phyloP scores from a whole-genome alignment of 768 basidiomycete species.

The Suillus americanus region DNA sequence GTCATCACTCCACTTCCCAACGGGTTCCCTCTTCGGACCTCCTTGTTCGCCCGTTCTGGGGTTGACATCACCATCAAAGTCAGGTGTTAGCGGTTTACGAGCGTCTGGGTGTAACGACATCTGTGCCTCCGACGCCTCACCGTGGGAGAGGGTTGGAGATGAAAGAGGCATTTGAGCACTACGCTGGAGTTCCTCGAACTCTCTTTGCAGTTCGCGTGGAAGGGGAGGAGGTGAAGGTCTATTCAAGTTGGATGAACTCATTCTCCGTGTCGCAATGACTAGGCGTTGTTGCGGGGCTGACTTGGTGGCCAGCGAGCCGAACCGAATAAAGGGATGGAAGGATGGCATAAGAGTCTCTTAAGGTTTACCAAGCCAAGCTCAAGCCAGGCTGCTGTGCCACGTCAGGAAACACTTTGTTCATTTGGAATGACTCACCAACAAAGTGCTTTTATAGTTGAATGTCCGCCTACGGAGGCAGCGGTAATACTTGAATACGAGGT shows the following conservation, averaged over 20 bases:
- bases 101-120: conserved; percentile 71
- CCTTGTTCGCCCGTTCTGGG: conserved; percentile 83
- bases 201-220: conserved; percentile 72
- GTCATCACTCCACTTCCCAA: conserved; percentile 53
- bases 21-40: conserved; percentile 86
- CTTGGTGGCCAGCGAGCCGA: not conserved
- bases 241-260: conserved; percentile 38
- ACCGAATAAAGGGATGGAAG: not conserved
- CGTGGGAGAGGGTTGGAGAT: conserved; percentile 19
- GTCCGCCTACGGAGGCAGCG: not conserved
- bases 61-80: conserved; percentile 81
- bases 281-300: conserved; percentile 1
- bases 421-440: not conserved
- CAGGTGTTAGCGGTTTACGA: conserved; percentile 51
- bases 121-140: conserved; percentile 39
- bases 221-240: conserved; percentile 76
- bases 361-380: not conserved
- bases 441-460: not conserved
- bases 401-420: not conserved
- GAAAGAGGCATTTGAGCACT: conserved; percentile 50
- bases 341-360: not conserved
- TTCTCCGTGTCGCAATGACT: conserved; percentile 10
- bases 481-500: no score
- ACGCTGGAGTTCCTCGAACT: conserved; percentile 83
- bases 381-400: not conserved